These are phyloP conservation scores for Mesotaenium endlicherianum DNA, from an alignment of 139 green algal genomes.

Conservation along the genomic window DNA sequence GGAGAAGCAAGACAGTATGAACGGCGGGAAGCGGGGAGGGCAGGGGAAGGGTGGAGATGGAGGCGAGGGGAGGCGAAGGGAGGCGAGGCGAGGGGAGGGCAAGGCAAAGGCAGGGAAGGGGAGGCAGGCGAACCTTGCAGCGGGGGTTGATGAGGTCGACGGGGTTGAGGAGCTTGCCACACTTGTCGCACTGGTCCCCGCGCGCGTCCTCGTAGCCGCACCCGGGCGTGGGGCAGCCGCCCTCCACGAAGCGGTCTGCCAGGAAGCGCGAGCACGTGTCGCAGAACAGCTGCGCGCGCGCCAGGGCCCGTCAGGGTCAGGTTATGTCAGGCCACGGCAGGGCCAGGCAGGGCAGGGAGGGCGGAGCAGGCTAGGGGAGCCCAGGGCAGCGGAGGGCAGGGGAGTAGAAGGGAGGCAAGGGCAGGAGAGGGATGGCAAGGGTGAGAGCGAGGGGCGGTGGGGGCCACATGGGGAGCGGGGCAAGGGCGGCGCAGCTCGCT, in stretches of 20 bases:
- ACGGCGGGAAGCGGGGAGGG: too few species aligned
- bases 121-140: slow-evolving; percentile 86
- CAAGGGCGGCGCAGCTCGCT: too few species aligned
- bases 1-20: too few species aligned
- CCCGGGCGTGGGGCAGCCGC: slow-evolving; percentile 93
- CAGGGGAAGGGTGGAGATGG: too few species aligned
- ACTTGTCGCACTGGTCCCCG: slow-evolving; percentile 90
- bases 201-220: slow-evolving; percentile 86
- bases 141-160: slow-evolving; percentile 87
- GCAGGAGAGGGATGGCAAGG: neutral
- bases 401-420: neutral
- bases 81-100: too few species aligned
- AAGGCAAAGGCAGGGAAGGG: too few species aligned
- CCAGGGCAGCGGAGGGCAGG: neutral
- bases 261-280: slow-evolving; percentile 86
- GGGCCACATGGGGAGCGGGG: too few species aligned
- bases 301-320: neutral
- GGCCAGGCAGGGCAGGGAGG: neutral
- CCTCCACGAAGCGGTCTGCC: slow-evolving; percentile 89
- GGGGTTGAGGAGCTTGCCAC: slow-evolving; percentile 86
- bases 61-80: too few species aligned
- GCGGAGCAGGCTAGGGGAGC: neutral
- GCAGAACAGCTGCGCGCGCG: slow-evolving; percentile 75
- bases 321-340: neutral
- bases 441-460: neutral